Base-by-base conservation (phyloP, 768 basidiomycete genomes). In the Termitomyces sp. region DNA sequence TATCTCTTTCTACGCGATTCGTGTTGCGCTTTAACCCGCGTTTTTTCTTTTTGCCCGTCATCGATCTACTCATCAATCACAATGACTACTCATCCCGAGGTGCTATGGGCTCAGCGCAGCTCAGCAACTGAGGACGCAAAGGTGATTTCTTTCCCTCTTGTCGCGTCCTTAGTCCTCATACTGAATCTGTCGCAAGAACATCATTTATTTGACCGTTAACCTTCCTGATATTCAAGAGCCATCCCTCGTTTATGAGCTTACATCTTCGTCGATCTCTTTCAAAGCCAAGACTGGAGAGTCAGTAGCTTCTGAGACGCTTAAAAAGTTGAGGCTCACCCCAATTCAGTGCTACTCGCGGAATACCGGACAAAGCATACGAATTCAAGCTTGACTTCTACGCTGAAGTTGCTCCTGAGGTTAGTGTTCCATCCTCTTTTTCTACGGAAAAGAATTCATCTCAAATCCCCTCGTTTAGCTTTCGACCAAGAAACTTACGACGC, bases 21-120 rank as follows among this genome's bases (percentile, higher is more conserved):
- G 32, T 43, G 53, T 46, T 46, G 37, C 18, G 44, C 47, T 48
- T 64, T 52, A 48, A 57, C 40, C 60, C 62, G 52, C 54, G 58
- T 54, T 62, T 69, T 67, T 62, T 68, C 26, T 30, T 8, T 18
- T 36, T 24, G 34, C 30, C 44, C 8, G n/a, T 30, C 36, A 49
- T 51, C 56, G 24, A 40, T 34, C 27, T 20, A 32, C 36, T 42
- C 37, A 48, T 56, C 57, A 67, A 50, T 59, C 66, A 70, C 65
- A 46, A 81, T 82, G 80, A 64, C 77, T 36, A 71, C 68, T 62
- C 92, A 93, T 72, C 95, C 95, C 37, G 94, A 97, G 75, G 79
- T 96, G 36, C 81, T 95, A 2, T 98, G 95, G 94, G 95, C 96
- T 46, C 95, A 98, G 75, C 86, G 96, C 65, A 92, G 88, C 79